Percentiles rank a stretch among this genome's conserved stretches.
Conservation (phyloP, 2,329 filamentous ascomycete genomes). For the Colletotrichum sp. region DNA sequence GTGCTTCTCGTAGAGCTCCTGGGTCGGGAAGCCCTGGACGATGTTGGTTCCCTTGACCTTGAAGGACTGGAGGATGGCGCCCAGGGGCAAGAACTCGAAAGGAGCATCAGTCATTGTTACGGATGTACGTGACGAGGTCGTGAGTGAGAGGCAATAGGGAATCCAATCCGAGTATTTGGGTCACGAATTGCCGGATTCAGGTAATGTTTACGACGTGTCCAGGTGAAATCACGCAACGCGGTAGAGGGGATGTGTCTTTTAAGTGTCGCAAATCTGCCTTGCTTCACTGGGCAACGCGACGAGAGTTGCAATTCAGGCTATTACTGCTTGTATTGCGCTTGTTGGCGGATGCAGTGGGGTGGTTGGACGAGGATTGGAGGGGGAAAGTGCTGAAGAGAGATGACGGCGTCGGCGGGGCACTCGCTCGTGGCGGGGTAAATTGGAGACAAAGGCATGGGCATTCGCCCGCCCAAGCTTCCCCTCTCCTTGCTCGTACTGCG, state of each 20-base stretch:
- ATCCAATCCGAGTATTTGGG: not conserved
- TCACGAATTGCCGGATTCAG: not conserved
- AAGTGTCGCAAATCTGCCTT: not conserved
- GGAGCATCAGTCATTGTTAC: slow-evolving; percentile 49
- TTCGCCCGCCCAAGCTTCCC: not conserved
- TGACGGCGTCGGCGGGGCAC: slow-evolving; percentile 6
- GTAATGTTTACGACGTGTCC: not conserved
- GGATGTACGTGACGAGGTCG: not conserved
- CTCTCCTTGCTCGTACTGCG: not conserved
- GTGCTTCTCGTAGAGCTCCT: slow-evolving; percentile 76
- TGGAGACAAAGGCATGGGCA: not conserved
- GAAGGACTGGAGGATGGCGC: slow-evolving; percentile 83
- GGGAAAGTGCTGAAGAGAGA: not conserved
- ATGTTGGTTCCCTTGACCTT: slow-evolving; percentile 81
- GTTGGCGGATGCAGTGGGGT: slow-evolving; percentile 8
- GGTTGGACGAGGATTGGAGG: not conserved
- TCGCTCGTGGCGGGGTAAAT: slow-evolving; percentile 20
- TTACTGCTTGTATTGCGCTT: slow-evolving; percentile 14
- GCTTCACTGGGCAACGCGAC: not conserved
- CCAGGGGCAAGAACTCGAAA: slow-evolving; percentile 74
- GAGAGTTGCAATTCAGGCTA: slow-evolving; percentile 17
- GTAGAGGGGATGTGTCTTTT: not conserved
- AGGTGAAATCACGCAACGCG: not conserved
- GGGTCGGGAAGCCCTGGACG: slow-evolving; percentile 82
- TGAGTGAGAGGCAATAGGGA: not conserved